Percentiles rank a stretch among this genome's conserved stretches.
phyloP scores from a whole-genome alignment of 306 rosid genomes.

The Boehmeria nivea region DNA sequence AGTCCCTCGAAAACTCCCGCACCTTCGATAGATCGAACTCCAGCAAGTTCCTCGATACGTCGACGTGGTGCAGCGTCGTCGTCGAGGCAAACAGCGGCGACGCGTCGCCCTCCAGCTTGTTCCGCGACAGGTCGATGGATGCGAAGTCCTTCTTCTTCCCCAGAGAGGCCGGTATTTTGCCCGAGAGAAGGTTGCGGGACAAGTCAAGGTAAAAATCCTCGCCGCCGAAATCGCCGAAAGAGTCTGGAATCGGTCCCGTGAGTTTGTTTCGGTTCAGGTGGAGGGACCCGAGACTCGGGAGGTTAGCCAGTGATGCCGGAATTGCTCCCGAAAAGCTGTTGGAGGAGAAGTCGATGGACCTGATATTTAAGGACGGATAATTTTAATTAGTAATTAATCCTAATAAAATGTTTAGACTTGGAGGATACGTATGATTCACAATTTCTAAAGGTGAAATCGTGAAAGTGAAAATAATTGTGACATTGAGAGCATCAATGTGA shows the following conservation, averaged over 20 bases:
- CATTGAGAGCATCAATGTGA: too few relatives aligned
- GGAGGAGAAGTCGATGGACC: neutral
- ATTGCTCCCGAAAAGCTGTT: conserved; percentile 1
- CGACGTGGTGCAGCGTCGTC: conserved; percentile 36
- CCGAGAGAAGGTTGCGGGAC: conserved; percentile 50
- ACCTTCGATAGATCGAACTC: conserved; percentile 42
- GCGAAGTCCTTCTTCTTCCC: conserved; percentile 20
- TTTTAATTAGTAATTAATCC: too few relatives aligned
- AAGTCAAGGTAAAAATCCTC: conserved; percentile 22
- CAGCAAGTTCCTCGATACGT: conserved; percentile 56
- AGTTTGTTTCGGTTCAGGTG: conserved; percentile 14
- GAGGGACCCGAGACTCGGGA: neutral
- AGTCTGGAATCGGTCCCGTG: conserved; percentile 33
- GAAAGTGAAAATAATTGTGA: too few relatives aligned
- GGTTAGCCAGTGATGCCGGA: neutral
- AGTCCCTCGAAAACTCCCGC: conserved; percentile 33
- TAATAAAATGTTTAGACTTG: too few relatives aligned
- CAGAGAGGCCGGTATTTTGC: conserved; percentile 44
- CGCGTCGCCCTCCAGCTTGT: conserved; percentile 68
- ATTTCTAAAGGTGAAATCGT: too few relatives aligned
- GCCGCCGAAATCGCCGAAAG: conserved; percentile 30
- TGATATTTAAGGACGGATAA: too few relatives aligned
- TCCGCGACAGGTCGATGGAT: conserved; percentile 42
- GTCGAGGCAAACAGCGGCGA: conserved; percentile 36
- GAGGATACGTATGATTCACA: too few relatives aligned